A percentile compares a stretch with the other conserved stretches of the same genome.
Evolutionary conservation across 2,329 filamentous ascomycete species (phyloP).

Genomic region (Neonectria hederae): DNA sequence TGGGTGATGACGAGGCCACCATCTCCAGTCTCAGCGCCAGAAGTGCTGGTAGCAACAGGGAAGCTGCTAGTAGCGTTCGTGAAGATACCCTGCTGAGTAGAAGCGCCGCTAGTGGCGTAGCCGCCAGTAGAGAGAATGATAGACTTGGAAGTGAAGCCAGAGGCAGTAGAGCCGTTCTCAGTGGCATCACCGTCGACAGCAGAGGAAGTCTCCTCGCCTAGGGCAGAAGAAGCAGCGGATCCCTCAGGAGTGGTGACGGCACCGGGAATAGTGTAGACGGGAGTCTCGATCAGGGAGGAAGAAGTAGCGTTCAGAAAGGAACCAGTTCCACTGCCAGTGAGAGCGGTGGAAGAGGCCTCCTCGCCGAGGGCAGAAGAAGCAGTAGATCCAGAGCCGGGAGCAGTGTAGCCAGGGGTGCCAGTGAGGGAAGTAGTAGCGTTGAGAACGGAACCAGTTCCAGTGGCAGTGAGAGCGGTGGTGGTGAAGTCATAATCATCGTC

Average conservation of each 20-base stretch:
- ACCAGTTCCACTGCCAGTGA: conserved; percentile 3
- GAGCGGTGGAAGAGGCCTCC: conserved; percentile 2
- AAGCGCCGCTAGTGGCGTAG: conserved; percentile 9
- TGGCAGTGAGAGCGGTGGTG: conserved; percentile 6
- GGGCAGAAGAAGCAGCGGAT: conserved; percentile 9
- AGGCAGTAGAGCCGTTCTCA: neutral
- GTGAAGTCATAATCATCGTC: conserved; percentile 16
- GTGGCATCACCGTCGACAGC: conserved; percentile 3
- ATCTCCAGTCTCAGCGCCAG: conserved; percentile 5
- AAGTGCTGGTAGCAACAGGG: conserved; percentile 16
- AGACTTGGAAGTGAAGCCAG: conserved; percentile 1
- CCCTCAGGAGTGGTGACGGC: conserved; percentile 3
- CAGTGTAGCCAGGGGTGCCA: conserved; percentile 11
- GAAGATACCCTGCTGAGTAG: conserved; percentile 9
- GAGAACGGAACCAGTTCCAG: neutral
- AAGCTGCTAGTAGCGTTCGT: conserved; percentile 12
- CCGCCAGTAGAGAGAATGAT: conserved; percentile 27
- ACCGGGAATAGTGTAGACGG: conserved; percentile 17
- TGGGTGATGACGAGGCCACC: conserved; percentile 10
- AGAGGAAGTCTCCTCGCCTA: neutral
- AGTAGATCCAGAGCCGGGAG: conserved; percentile 14
- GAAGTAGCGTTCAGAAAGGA: neutral
- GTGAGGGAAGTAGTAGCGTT: neutral
- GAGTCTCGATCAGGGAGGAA: neutral
- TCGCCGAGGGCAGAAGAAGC: conserved; percentile 23